phyloP scores from a whole-genome alignment of 192 early-diverging fungal genomes.

The Piromyces sp. region DNA sequence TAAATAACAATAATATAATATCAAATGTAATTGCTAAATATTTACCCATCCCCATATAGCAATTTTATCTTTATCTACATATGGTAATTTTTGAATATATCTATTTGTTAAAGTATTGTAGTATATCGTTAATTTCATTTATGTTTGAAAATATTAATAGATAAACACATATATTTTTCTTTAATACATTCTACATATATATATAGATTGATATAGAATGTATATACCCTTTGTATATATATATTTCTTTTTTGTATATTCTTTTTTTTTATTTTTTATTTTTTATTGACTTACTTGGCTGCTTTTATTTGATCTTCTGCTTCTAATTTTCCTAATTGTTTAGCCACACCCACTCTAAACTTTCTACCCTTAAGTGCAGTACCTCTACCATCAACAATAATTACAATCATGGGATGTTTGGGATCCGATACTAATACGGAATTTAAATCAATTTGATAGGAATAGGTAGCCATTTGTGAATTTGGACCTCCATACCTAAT shows the following conservation, averaged over 20 bases:
- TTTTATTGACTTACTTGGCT: constrained; percentile 24
- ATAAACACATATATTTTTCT: too few relatives aligned
- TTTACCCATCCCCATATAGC: constrained; percentile 90
- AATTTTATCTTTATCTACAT: constrained; percentile 59
- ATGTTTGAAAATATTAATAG: too few relatives aligned
- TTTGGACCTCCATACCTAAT: constrained; percentile 59
- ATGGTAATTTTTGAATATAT: constrained; percentile 31
- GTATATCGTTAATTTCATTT: too few relatives aligned
- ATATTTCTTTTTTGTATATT: too few relatives aligned
- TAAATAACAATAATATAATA: too few relatives aligned
- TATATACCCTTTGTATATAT: too few relatives aligned
- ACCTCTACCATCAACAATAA: constrained; percentile 65
- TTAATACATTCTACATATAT: too few relatives aligned
- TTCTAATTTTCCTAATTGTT: constrained; percentile 66
- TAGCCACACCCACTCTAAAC: constrained; percentile 56
- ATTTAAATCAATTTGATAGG: constrained; percentile 53
- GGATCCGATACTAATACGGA: constrained; percentile 40
- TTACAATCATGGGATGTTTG: constrained; percentile 40
- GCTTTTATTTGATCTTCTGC: constrained; percentile 73
- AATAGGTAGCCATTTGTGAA: constrained; percentile 56
- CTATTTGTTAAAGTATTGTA: too few relatives aligned
- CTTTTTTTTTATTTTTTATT: neutral
- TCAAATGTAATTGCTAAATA: too few relatives aligned
- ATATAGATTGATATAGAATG: too few relatives aligned
- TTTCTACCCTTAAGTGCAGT: constrained; percentile 71